Conservation (phyloP, 441 rosid genomes). For the Macaranga tanarius region DNA sequence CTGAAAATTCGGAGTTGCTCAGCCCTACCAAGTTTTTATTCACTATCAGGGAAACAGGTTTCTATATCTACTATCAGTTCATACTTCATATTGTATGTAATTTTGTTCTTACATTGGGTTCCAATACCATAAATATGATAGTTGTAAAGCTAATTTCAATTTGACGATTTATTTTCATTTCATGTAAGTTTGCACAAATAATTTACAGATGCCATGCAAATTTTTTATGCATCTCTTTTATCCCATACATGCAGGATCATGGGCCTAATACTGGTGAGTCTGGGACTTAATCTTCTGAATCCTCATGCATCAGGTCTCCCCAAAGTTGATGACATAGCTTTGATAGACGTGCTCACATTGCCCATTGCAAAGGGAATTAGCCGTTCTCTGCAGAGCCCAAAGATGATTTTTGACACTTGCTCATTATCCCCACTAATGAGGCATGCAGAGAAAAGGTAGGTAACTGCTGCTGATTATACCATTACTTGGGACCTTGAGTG, state of each 20-base stretch:
- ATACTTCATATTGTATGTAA: not conserved
- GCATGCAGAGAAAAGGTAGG: not conserved
- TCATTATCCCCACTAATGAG: not conserved
- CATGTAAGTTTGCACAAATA: not conserved
- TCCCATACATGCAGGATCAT: constrained; percentile 10
- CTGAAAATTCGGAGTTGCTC: no score
- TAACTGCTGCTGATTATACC: not conserved
- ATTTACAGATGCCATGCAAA: not conserved
- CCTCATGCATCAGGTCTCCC: not conserved
- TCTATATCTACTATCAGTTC: no score
- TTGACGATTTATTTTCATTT: not conserved
- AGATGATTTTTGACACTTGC: not conserved
- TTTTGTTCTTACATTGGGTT: not conserved
- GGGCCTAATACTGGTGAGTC: not conserved
- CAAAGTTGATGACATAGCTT: not conserved
- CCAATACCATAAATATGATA: no score
- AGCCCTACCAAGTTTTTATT: no score
- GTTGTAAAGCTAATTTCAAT: no score
- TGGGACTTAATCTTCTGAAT: constrained; percentile 5
- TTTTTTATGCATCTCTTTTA: not conserved
- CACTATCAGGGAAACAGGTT: no score
- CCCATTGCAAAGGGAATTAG: not conserved
- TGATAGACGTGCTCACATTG: not conserved
- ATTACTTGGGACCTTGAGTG: not conserved
- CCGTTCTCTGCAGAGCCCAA: not conserved